Base-by-base conservation (phyloP, 345 rosid genomes). In the Punica granatum region DNA sequence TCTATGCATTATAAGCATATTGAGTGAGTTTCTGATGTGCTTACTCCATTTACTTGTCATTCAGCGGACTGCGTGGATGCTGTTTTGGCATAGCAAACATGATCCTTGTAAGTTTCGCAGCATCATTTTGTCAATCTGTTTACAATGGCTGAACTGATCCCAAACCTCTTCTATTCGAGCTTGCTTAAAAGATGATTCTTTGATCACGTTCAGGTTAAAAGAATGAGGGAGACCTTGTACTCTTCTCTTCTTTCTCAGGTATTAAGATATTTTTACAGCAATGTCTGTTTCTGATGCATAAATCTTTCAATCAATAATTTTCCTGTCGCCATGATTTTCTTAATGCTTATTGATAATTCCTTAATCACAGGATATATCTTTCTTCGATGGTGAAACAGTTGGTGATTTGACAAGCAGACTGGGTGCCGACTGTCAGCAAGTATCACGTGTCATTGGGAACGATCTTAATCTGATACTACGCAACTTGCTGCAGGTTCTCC, bases 391-490 rank as follows among this genome's bases (percentile, higher is more conserved):
- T 78, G 92, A 89, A 82, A 93, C 96, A 70, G 94, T 93, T 78
- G 98, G 97, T 81, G 98, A 89, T 75, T 83, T 93, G 80, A 93
- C 97, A 37, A 93, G 97, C 77, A 86, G 98, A 83, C 98, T 93
- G 60, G 98, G 97, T 48, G 92, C 98, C 32, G 98, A 93, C 69
- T 90, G 97, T 74, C 98, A 93, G 83, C 98, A 93, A 84, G 96
- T 93, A 65, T 93, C 98, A 19, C 87, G 94, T 61, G 92, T 93
- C 69, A 90, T 93, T 64, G 96, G 96, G 60, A 89, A 84, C 74
- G 98, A 93, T 81, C 89, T 93, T 73, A 93, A 93, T 79, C 71
- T 89, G 77, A 90, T 93, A 73, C 69, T 84, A 41, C 89, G 97
- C 76, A 90, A 90, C 78, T 82, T 81, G 78, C 84, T 93, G 63